Evolutionary conservation across 208 protist species (phyloP).

Genomic region (Naegleria lovaniensis): DNA sequence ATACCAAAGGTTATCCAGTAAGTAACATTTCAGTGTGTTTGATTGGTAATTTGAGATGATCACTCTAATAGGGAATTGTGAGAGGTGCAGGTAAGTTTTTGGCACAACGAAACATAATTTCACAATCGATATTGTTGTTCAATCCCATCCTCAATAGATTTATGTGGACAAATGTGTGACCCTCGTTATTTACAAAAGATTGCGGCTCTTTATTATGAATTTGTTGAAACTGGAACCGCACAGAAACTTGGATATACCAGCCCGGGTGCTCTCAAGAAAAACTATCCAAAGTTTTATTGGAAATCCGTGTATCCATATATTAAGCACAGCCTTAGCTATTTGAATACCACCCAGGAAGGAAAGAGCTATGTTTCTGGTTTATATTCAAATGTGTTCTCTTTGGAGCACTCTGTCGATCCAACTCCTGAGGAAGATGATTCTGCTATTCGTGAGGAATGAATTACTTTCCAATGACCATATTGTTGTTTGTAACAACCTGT

Average conservation of each 20-base stretch:
- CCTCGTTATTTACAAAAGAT: slow-evolving; percentile 28
- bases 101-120: not conserved
- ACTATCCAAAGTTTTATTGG: slow-evolving; percentile 29
- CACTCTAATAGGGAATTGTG: slow-evolving; percentile 18
- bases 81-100: not conserved
- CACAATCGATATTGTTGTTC: not conserved
- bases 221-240: slow-evolving; percentile 15
- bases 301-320: slow-evolving; percentile 27
- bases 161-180: slow-evolving; percentile 23
- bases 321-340: not conserved
- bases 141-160: not conserved
- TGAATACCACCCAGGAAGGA: not conserved
- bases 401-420: not conserved
- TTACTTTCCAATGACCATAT: no score
- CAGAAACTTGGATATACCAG: not conserved
- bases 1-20: not conserved
- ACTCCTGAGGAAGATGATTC: not conserved
- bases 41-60: no score
- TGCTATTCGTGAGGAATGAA: no score
- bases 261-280: not conserved
- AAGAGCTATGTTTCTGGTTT: not conserved
- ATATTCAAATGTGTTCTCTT: slow-evolving; percentile 21
- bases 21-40: no score
- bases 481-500: no score
- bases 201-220: slow-evolving; percentile 26